Evolutionary conservation across 2,329 filamentous ascomycete species (phyloP), one percentile per base, ranked within the genome.

Genomic region (Verticillium albo-atrum): DNA sequence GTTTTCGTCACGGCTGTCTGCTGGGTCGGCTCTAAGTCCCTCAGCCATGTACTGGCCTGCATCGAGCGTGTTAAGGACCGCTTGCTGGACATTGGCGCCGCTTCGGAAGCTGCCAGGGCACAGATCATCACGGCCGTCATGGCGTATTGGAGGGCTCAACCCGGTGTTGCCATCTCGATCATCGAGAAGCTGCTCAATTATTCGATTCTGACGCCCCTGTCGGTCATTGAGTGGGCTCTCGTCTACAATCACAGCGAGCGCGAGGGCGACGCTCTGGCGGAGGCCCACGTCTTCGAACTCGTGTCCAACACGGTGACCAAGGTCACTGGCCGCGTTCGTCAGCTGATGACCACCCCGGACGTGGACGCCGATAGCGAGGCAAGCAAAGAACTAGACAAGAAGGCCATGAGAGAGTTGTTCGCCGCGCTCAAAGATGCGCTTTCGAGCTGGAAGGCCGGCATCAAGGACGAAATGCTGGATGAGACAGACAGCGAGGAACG

Each of bases 121-220:
- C 95, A 99, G 74, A 96, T 99, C 68, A 90, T 98, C 66, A 86
- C 89, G 5, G 91, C 91, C 4, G 92, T 98, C 42, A 91, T 97
- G 79, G 82, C 88, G 47, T 99, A 97, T 79, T 99, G 95, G 95
- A 84, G 85, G 54, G 89, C 94, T 32, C 94, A 99, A 68, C 92
- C 94, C 0, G 95, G 95, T 61, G 89, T 96, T 51, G 95, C 92
- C 3, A 86, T 98, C 66, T 91, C 90, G 67, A 96, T 99, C 67
- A 84, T 98, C 60, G 94, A 98, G 79, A 98, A 98, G 75, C 84
- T 99, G 5, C 88, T 99, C 67, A 99, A 98, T 77, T 99, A 97
- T 77, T 93, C 91, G 15, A 97, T 99, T 67, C 82, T 99, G 35
- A 92, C 89, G 9, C 95, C 95, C 0, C 80, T 87, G 60, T 89